These are phyloP conservation scores for Claviceps sorghi DNA, from an alignment of 2,329 filamentous ascomycete genomes.

Conservation along the genomic window DNA sequence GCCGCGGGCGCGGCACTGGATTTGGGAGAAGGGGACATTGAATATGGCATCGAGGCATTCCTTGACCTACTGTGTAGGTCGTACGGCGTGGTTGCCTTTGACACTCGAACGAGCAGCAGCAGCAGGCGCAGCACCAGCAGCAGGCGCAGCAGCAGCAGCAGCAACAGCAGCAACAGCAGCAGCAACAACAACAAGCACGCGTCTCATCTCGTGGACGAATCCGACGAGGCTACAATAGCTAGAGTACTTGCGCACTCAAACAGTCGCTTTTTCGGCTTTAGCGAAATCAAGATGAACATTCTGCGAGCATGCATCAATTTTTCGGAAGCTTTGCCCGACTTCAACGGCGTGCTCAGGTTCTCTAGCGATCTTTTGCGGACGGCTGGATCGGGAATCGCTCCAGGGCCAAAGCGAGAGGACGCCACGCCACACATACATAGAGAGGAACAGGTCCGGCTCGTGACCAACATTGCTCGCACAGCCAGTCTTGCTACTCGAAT, in stretches of 20 bases:
- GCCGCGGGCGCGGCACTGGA: slow-evolving; percentile 40
- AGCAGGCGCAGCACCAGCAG: no score
- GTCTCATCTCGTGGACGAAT: slow-evolving; percentile 22
- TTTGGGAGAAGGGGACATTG: slow-evolving; percentile 48
- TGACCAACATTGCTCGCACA: slow-evolving; percentile 74
- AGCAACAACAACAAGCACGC: no score
- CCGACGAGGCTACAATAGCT: slow-evolving; percentile 36
- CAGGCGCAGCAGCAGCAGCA: no score
- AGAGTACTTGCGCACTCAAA: slow-evolving; percentile 46
- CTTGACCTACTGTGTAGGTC: slow-evolving; percentile 45
- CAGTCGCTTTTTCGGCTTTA: slow-evolving; percentile 58
- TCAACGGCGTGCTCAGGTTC: slow-evolving; percentile 75
- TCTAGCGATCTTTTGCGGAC: slow-evolving; percentile 73
- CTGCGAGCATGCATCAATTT: slow-evolving; percentile 83
- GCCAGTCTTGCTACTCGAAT: slow-evolving; percentile 62
- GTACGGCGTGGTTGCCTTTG: slow-evolving; percentile 47
- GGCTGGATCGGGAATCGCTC: slow-evolving; percentile 66
- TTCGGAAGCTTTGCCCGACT: slow-evolving; percentile 85
- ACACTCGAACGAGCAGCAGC: slow-evolving; percentile 16
- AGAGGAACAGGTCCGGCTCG: slow-evolving; percentile 76
- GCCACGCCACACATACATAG: slow-evolving; percentile 54
- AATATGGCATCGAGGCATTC: slow-evolving; percentile 50
- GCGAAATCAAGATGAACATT: slow-evolving; percentile 70
- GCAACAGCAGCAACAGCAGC: neutral
- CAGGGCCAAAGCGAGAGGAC: slow-evolving; percentile 53